Percentiles rank a stretch among this genome's conserved stretches.
Conservation (phyloP, 176 grass and related monocot genomes). For the Zoysia japonica region DNA sequence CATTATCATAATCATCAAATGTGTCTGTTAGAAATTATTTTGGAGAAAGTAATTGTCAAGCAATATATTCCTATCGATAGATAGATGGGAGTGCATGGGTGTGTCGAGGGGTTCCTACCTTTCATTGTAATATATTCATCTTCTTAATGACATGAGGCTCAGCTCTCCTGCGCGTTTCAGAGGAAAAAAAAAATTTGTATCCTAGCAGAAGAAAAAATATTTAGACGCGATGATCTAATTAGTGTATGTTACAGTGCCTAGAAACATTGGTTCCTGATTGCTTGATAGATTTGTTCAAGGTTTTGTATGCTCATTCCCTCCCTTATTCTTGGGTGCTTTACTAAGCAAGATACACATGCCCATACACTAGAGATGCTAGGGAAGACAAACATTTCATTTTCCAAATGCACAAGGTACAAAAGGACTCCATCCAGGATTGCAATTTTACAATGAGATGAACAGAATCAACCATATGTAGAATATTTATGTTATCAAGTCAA, state of each 20-base stretch:
- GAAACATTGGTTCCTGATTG: background rate
- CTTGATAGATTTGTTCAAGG: background rate
- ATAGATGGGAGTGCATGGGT: too few species aligned
- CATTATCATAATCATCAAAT: background rate
- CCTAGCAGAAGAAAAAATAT: constrained; percentile 12
- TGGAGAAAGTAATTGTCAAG: constrained; percentile 11
- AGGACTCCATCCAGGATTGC: background rate
- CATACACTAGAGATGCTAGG: background rate
- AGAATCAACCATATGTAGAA: too few species aligned
- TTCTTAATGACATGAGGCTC: too few species aligned
- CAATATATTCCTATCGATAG: background rate
- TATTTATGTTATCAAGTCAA: background rate
- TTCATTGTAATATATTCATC: too few species aligned
- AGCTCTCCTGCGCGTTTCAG: too few species aligned
- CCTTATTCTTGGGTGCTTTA: background rate
- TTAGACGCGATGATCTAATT: background rate
- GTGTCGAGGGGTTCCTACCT: too few species aligned
- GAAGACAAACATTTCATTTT: background rate
- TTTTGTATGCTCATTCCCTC: constrained; percentile 7
- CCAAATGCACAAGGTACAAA: background rate
- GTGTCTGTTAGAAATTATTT: background rate
- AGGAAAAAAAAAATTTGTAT: too few species aligned
- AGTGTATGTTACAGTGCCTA: background rate
- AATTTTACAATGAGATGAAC: background rate
- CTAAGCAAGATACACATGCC: background rate